phyloP scores from a whole-genome alignment of 805 yeast species.

The Monosporozyma yasuniensis region DNA sequence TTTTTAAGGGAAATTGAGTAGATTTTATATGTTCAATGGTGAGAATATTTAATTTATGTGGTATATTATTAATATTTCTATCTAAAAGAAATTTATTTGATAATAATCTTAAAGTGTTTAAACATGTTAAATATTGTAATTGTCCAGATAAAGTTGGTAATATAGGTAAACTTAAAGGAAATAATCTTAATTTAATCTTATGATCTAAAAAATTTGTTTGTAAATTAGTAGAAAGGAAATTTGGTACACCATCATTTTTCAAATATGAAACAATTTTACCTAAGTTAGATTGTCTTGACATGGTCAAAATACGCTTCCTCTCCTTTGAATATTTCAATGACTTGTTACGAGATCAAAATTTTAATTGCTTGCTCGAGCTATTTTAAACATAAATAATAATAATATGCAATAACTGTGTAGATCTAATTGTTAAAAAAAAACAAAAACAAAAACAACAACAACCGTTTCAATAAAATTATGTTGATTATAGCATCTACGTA shows the following conservation, averaged over 20 bases:
- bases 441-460: no score
- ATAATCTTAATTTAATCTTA: slow-evolving; percentile 42
- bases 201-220: slow-evolving; percentile 38
- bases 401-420: no score
- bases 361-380: background rate
- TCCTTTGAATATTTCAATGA: no score
- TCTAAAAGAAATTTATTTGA: slow-evolving; percentile 48
- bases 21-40: background rate
- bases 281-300: background rate
- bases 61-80: slow-evolving; percentile 11
- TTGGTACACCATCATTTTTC: slow-evolving; percentile 39
- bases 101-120: slow-evolving; percentile 47
- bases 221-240: slow-evolving; percentile 37
- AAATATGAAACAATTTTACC: slow-evolving; percentile 28
- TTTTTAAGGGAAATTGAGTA: background rate
- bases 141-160: slow-evolving; percentile 51
- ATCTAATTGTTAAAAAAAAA: no score
- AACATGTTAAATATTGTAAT: slow-evolving; percentile 45
- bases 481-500: no score
- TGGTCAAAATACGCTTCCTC: background rate
- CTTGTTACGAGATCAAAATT: background rate
- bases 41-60: background rate
- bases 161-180: slow-evolving; percentile 44
- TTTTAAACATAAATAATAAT: no score
- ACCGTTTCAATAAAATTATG: no score